Percentiles rank a stretch among this genome's conserved stretches.
These are phyloP conservation scores for Aspergillus sp. DNA, from an alignment of 2,329 filamentous ascomycete species.

Conservation along the genomic window DNA sequence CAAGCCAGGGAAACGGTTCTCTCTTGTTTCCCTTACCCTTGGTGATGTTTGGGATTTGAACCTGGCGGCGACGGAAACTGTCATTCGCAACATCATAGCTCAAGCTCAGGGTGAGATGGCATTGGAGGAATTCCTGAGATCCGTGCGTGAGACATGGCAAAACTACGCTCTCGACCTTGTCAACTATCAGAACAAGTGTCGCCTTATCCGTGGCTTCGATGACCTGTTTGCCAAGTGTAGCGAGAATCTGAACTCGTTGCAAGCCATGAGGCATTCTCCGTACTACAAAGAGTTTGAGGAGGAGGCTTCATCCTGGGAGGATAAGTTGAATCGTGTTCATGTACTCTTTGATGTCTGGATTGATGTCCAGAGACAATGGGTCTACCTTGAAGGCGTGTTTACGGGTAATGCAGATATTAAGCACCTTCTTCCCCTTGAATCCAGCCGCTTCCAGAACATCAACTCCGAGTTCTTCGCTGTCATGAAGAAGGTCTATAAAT, in stretches of 20 bases:
- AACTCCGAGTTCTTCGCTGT: conserved; percentile 98
- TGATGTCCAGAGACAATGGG: conserved; percentile 99
- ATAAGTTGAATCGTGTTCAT: conserved; percentile 93
- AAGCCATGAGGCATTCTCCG: conserved; percentile 97
- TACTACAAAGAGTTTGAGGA: conserved; percentile 99
- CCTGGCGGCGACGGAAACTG: conserved; percentile 72
- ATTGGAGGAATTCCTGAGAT: conserved; percentile 90
- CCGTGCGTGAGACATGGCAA: conserved; percentile 94
- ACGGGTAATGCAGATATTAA: conserved; percentile 99
- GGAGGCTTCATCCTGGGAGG: conserved; percentile 92
- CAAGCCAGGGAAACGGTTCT: conserved; percentile 87
- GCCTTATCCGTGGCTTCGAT: conserved; percentile 94
- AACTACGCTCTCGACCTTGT: conserved; percentile 91
- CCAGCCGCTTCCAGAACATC: conserved; percentile 95
- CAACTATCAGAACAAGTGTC: conserved; percentile 96
- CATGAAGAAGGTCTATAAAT: conserved; percentile 98
- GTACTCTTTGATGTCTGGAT: conserved; percentile 99
- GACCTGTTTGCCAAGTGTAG: conserved; percentile 97
- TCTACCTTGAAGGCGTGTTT: conserved; percentile 97
- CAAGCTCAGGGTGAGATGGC: conserved; percentile 98
- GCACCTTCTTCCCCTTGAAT: conserved; percentile 91
- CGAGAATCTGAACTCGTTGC: conserved; percentile 92
- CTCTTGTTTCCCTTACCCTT: conserved; percentile 87
- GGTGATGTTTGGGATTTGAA: conserved; percentile 98
- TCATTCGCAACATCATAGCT: conserved; percentile 86